Base-by-base conservation (phyloP, 2,329 filamentous ascomycete genomes). In the Clonostachys sp. region DNA sequence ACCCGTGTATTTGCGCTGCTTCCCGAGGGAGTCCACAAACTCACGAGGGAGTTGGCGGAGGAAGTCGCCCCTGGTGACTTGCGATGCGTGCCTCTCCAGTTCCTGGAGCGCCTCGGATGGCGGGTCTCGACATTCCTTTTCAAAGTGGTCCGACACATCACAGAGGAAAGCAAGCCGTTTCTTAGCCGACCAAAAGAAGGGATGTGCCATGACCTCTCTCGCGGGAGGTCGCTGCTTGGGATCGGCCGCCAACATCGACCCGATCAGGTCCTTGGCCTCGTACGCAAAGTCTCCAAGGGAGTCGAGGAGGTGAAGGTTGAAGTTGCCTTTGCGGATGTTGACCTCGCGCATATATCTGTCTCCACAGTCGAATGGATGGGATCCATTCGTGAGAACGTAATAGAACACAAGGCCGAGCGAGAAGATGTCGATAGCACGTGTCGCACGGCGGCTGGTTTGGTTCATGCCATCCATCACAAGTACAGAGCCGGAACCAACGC, bases 321-420 rank as follows among this genome's bases (percentile, higher is more conserved):
- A 87, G 49, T 86, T 84, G 53, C 89, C 89, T 64, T 95, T 95
- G 58, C 95, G 91, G 58, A 99, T 97, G 66, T 99, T 97, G 58
- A 95, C 88, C 67, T 99, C 94, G 45, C 94, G 84, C 82, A 95
- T 95, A 73, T 94, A 97, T 44, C 90, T 84, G 61, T 94, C 91
- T 48, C 94, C 91, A 52, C 91, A 91, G 62, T 96, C 92, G 59
- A 95, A 99, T 0, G 94, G 94, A 64, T 99, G 94, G 2, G 80
- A 82, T 14, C 94, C 94, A 52, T 91, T 88, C 2, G 92, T 96
- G 50, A 99, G 77, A n/a, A 97, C 91, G 64, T 96, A 99, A 71
- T 91, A 97, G 73, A 96, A 99, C n/a, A 99, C 91, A 46, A 96
- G 86, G 2, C 94, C 94, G 35, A 99, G 79, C 0, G 91, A 96